Conservation (phyloP, 139 green algal genomes). For the Chlamydomonas applanata region DNA sequence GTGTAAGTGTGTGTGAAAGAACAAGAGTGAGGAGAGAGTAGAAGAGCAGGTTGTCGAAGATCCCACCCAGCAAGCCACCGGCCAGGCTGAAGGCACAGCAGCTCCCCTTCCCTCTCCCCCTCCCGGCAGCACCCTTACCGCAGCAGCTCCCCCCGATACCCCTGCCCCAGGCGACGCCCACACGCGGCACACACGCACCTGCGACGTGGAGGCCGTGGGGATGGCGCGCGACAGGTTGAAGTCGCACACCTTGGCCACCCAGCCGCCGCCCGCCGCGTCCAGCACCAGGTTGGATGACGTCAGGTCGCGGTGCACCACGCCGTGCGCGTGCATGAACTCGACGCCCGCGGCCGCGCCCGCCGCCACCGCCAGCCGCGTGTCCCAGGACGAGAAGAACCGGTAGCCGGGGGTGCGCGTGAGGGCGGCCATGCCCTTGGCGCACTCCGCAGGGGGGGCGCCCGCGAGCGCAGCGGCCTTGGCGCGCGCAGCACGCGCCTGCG, state of each 20-base stretch:
- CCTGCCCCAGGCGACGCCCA: neutral
- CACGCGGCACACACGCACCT: neutral
- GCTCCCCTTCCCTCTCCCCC: neutral
- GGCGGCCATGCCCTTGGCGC: no score
- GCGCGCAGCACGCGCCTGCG: no score
- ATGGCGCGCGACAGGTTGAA: constrained; percentile 55
- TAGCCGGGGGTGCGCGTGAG: neutral
- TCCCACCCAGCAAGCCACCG: no score
- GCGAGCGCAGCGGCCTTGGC: no score
- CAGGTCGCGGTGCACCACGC: constrained; percentile 52
- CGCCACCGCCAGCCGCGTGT: constrained; percentile 27
- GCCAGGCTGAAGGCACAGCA: no score
- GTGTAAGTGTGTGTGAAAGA: neutral
- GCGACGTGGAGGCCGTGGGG: neutral
- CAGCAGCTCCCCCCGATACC: neutral
- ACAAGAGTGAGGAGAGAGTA: neutral
- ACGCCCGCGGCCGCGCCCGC: constrained; percentile 48
- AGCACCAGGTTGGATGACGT: constrained; percentile 68
- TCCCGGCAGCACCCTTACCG: neutral
- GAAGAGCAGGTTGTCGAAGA: no score
- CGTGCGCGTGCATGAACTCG: constrained; percentile 58
- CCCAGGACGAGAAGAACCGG: constrained; percentile 19
- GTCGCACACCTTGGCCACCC: constrained; percentile 58
- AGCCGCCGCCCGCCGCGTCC: constrained; percentile 28
- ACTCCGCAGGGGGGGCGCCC: no score